Evolutionary conservation across 2,329 filamentous ascomycete genomes (phyloP), one percentile per base, ranked within the genome.

Genomic region (Pseudogymnoascus sp.): DNA sequence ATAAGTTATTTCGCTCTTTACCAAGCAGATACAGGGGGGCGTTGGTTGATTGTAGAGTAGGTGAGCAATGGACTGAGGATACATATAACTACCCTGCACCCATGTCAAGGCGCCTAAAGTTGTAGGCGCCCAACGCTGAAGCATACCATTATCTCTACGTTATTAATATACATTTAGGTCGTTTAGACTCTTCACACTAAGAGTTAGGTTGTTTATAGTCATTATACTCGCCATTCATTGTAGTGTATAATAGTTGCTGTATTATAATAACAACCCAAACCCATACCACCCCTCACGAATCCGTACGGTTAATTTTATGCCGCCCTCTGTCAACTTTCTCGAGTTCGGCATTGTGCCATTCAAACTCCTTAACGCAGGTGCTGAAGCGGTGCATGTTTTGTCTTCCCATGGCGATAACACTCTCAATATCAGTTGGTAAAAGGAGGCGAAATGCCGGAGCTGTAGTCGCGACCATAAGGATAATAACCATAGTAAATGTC

Each of bases 401-500:
- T 14, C 57, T 67, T 4, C 69, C 69, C 16, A 66, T 54, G 11
- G 63, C 40, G 18, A 71, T 69, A 0, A 65, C 61, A 5, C 64
- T 59, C 23, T 70, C 69, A 16, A 68, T 63, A 16, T 70, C 67
- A 2, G 37, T 14, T 0, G 69, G 69, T 10, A 70, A 40, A 3
- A 67, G 64, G 3, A 62, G 62, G 8, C 14, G 61, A 16, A 71
- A 68, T 6, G 65, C 42, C 1, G 65, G 40, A 12, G 62, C 64
- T 21, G 66, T 60, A 0, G 69, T 67, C 8, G 69, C 66, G 3
- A 71, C 65, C 29, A 69, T 67, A 0, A 70, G 60, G 26, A 71
- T 71, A 1, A 68, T 71, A 0, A 67, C 66, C 18, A 73, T 71
- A 16, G 71, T 71, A 5, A 73, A 66, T 1, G 70, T 73, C 0